phyloP scores from a whole-genome alignment of 805 yeast genomes.

The Starmerella floricola region DNA sequence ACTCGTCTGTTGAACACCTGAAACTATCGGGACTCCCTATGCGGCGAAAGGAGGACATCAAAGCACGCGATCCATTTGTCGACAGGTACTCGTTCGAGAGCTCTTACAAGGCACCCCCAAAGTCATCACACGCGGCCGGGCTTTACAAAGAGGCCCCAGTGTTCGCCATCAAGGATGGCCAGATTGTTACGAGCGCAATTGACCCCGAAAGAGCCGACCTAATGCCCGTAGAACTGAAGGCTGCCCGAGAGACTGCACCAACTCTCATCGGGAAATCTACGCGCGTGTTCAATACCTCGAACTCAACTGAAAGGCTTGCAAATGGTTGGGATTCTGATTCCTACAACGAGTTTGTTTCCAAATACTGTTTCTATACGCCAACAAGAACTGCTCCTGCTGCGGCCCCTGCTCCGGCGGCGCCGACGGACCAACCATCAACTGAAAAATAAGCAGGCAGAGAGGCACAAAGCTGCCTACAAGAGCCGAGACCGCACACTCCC shows the following conservation, averaged over 20 bases:
- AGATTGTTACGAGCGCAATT: not conserved
- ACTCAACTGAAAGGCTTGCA: not conserved
- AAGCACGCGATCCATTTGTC: slow-evolving; percentile 14
- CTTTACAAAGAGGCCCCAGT: not conserved
- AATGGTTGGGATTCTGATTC: slow-evolving; percentile 26
- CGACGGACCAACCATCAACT: too few relatives aligned
- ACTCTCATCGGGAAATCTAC: not conserved
- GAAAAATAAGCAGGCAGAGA: too few relatives aligned
- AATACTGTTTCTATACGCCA: slow-evolving; percentile 32
- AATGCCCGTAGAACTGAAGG: not conserved
- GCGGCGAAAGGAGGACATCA: not conserved
- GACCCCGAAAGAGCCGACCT: not conserved
- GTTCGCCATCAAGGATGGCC: not conserved
- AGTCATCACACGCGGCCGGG: not conserved
- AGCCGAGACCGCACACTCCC: too few relatives aligned
- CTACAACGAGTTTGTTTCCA: slow-evolving; percentile 31
- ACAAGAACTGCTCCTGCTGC: not conserved
- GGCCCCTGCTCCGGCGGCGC: too few relatives aligned
- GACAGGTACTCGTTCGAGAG: slow-evolving; percentile 27
- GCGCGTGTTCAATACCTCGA: not conserved
- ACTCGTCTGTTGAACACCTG: not conserved
- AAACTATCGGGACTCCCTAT: slow-evolving; percentile 3
- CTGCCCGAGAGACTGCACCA: not conserved
- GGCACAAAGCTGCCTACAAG: too few relatives aligned
- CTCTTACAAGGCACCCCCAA: slow-evolving; percentile 20